Conservation (phyloP, 139 green algal species). For the Astrephomene gubernaculifera region DNA sequence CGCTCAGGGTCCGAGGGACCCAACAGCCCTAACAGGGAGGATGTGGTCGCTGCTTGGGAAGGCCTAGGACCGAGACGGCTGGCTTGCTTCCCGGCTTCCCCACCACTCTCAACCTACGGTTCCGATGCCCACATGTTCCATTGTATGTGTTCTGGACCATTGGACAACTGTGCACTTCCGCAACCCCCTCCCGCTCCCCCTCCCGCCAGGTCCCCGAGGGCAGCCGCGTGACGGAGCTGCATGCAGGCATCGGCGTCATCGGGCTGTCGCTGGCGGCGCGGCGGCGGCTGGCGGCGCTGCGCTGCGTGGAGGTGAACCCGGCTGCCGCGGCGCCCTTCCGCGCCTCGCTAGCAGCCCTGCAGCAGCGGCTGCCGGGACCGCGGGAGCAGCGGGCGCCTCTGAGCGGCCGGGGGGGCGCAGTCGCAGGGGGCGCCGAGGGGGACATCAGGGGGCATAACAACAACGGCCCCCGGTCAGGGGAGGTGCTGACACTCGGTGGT, state of each 20-base stretch:
- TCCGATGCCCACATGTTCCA: no score
- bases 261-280: slow-evolving; percentile 71
- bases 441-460: not conserved
- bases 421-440: not conserved
- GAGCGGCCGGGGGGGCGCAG: no score
- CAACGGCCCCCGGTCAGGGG: no score
- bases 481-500: not conserved
- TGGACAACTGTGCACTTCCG: no score
- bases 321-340: slow-evolving; percentile 52
- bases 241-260: slow-evolving; percentile 86
- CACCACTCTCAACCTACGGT: no score
- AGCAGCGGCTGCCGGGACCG: not conserved
- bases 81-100: not conserved
- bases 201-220: slow-evolving; percentile 49
- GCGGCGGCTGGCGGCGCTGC: slow-evolving; percentile 14
- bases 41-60: no score
- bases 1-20: not conserved
- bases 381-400: not conserved
- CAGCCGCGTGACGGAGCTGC: slow-evolving; percentile 69
- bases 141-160: no score
- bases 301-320: slow-evolving; percentile 79
- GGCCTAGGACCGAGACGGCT: not conserved
- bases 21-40: no score
- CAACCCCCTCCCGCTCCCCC: not conserved
- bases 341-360: slow-evolving; percentile 8